These are phyloP conservation scores for Termitomyces sp. DNA, from an alignment of 768 basidiomycete genomes.

Conservation along the genomic window DNA sequence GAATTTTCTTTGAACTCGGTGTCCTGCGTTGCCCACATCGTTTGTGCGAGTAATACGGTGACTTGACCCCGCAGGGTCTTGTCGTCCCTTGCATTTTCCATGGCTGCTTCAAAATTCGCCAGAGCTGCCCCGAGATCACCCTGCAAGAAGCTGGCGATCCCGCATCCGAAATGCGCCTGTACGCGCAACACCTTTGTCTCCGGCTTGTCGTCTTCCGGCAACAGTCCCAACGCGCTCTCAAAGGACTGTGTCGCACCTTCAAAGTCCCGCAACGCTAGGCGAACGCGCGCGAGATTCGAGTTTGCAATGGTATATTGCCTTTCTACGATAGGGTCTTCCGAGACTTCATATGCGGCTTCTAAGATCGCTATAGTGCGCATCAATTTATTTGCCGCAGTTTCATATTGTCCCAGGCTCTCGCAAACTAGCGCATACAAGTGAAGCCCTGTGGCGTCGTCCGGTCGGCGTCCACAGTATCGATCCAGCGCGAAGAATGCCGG, in stretches of 20 bases:
- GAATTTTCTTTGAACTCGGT: slow-evolving; percentile 75
- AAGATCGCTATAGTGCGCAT: slow-evolving; percentile 61
- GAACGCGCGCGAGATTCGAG: slow-evolving; percentile 72
- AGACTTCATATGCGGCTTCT: slow-evolving; percentile 86
- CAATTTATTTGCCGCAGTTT: slow-evolving; percentile 53
- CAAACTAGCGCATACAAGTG: slow-evolving; percentile 84
- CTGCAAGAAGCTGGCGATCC: slow-evolving; percentile 63
- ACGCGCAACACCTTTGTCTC: slow-evolving; percentile 41
- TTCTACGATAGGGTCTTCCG: slow-evolving; percentile 77
- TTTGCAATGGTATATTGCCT: slow-evolving; percentile 77
- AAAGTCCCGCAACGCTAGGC: slow-evolving; percentile 55
- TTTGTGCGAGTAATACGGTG: slow-evolving; percentile 75
- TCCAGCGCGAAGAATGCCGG: slow-evolving; percentile 79
- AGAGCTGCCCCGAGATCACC: slow-evolving; percentile 61
- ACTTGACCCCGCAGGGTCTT: slow-evolving; percentile 56
- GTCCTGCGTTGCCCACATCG: slow-evolving; percentile 76
- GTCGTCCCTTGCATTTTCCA: slow-evolving; percentile 49
- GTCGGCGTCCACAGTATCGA: slow-evolving; percentile 64
- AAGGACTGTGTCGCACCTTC: slow-evolving; percentile 62
- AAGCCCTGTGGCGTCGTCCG: slow-evolving; percentile 66
- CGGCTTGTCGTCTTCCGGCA: slow-evolving; percentile 41
- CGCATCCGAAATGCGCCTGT: slow-evolving; percentile 67
- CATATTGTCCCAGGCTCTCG: slow-evolving; percentile 73
- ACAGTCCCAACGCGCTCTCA: slow-evolving; percentile 64
- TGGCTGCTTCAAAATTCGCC: slow-evolving; percentile 58